These are phyloP conservation scores for Chrysochromulina tobinii DNA, from an alignment of 78 protist species.

Conservation along the genomic window DNA sequence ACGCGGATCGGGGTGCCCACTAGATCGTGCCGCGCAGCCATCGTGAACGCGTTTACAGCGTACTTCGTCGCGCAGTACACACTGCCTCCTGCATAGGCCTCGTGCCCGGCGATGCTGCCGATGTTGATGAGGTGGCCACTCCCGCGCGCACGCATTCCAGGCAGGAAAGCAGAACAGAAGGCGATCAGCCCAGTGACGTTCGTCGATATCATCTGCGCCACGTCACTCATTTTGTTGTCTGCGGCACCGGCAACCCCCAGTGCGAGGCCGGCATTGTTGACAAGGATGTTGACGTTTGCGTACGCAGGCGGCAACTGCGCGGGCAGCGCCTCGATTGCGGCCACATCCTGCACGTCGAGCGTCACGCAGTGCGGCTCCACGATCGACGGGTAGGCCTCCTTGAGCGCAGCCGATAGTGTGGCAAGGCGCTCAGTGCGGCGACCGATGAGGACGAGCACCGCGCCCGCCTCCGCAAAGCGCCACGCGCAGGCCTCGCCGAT, in stretches of 20 bases:
- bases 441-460: conserved; percentile 59
- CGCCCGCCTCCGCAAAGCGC: conserved; percentile 56
- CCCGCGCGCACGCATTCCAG: conserved; percentile 50
- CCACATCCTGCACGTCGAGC: conserved; percentile 53
- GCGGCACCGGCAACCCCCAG: neutral
- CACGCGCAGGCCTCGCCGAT: conserved; percentile 69
- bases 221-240: neutral
- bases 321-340: conserved; percentile 41
- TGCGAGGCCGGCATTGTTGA: conserved; percentile 74
- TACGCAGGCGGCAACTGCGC: conserved; percentile 46
- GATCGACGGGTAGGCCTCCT: too few species aligned
- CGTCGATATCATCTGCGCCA: conserved; percentile 37
- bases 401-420: conserved; percentile 11
- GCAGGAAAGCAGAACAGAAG: conserved; percentile 44
- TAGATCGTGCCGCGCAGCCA: conserved; percentile 67
- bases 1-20: conserved; percentile 68
- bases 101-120: conserved; percentile 65
- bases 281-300: conserved; percentile 44
- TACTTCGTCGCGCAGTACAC: conserved; percentile 77
- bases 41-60: conserved; percentile 71
- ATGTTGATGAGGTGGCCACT: conserved; percentile 70
- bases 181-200: conserved; percentile 66
- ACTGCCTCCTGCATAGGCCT: conserved; percentile 60
- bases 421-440: conserved; percentile 65
- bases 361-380: neutral